phyloP scores from a whole-genome alignment of 2,329 filamentous ascomycete species.

The Aspergillus udagawae region DNA sequence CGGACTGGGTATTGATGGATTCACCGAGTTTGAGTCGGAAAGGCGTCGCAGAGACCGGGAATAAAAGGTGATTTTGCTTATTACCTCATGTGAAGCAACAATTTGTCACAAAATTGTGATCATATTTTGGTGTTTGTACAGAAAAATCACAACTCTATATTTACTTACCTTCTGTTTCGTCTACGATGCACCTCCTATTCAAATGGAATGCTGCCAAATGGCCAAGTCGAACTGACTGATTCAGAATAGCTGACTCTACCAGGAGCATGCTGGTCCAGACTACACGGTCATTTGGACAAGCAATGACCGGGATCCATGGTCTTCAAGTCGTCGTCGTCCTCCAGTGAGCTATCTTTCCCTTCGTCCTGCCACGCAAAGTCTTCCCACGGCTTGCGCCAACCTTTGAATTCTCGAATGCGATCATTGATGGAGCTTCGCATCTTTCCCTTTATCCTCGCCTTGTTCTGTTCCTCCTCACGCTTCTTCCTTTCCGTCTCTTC shows the following conservation, averaged over 20 bases:
- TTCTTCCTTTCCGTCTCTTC: not conserved
- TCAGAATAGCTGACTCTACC: not conserved
- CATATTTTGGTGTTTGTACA: not conserved
- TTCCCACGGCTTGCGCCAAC: not conserved
- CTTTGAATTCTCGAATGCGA: not conserved
- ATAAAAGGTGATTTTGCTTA: not conserved
- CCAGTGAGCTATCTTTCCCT: not conserved
- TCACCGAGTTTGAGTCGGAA: conserved; percentile 38
- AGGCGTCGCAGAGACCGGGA: conserved; percentile 20
- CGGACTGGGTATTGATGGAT: conserved; percentile 35
- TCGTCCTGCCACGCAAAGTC: not conserved
- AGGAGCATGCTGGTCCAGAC: not conserved
- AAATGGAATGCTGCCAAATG: not conserved
- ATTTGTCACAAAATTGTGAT: not conserved
- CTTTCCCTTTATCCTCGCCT: not conserved
- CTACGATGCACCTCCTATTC: not conserved
- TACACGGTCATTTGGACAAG: not conserved
- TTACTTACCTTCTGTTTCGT: not conserved
- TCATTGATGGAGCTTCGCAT: not conserved
- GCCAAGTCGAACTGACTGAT: not conserved
- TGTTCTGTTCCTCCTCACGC: not conserved
- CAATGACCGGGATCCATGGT: no score
- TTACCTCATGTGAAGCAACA: not conserved
- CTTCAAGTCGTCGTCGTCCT: not conserved
- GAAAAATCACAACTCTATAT: not conserved